Evolutionary conservation across 2,329 filamentous ascomycete genomes (phyloP), one percentile per base, ranked within the genome.

Genomic region (Lachnellula subtilissima): DNA sequence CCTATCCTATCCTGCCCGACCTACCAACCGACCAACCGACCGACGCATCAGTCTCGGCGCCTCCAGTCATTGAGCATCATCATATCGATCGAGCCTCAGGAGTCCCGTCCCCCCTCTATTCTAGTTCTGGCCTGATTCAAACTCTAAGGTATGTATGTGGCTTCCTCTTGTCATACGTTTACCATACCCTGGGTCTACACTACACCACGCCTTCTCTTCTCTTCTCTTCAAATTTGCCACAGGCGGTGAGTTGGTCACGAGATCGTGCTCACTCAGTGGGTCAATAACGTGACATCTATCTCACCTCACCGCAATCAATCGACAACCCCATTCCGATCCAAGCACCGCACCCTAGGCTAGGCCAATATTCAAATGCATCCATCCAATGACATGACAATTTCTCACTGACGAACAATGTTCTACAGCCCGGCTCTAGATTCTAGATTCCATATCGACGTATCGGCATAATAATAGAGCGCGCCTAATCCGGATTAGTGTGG

Each of bases 401-500:
- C 9, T 40, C 37, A 40, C 37, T 40, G n/a, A 40, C 37, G 14
- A 40, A 40, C 37, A 40, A 40, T 40, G 37, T 40, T 40, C 37
- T 40, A 15, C 14, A 40, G 37, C 37, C 37, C 37, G 37, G n/a
- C 7, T 40, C 37, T 32, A 32, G 8, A 32, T 3, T 32, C 28
- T 32, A 32, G 28, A 32, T 32, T 17, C 14, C 37, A 5, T 40
- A 6, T 45, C 42, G 42, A 17, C 42, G 17, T 22, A 17, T 14
- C 11, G 37, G 14, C 37, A 11, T 22, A 45, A 5, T 45, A 45
- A 19, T 45, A 45, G 42, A 45, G 42, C 42, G 17, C 17, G 42
- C 14, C 58, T 48, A 47, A 39, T 53, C 43, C 54, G 54, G 59
- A 25, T 47, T 58, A 50, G 54, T 52, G 48, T 40, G 32, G 11